phyloP scores from a whole-genome alignment of 2,329 filamentous ascomycete species.

The Pseudogymnoascus sp. region DNA sequence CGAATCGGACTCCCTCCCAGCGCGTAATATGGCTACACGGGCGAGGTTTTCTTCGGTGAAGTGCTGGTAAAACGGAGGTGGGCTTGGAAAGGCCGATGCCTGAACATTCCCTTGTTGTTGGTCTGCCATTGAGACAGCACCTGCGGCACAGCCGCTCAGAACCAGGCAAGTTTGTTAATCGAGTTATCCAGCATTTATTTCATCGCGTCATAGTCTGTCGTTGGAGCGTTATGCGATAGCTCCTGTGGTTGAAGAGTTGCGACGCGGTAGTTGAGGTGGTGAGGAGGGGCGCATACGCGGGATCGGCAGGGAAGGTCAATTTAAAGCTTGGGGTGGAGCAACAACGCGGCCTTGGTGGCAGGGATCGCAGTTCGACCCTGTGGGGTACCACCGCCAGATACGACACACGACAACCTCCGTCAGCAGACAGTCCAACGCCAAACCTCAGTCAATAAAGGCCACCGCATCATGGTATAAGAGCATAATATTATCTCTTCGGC shows the following conservation, averaged over 20 bases:
- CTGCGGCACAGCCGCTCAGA: slow-evolving; percentile 7
- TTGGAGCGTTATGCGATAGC: not conserved
- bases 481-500: not conserved
- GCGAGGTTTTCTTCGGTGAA: slow-evolving; percentile 71
- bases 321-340: slow-evolving; percentile 4
- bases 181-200: not conserved
- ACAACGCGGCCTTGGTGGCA: not conserved
- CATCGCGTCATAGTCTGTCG: not conserved
- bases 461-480: not conserved
- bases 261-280: not conserved
- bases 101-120: slow-evolving; percentile 34
- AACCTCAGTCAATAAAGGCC: not conserved
- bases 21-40: slow-evolving; percentile 43
- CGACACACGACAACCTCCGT: not conserved
- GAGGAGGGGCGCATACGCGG: not conserved
- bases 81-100: slow-evolving; percentile 67
- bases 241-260: not conserved
- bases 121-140: slow-evolving; percentile 47
- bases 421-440: not conserved
- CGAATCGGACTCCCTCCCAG: slow-evolving; percentile 18
- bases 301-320: slow-evolving; percentile 1
- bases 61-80: slow-evolving; percentile 81
- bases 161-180: not conserved
- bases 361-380: not conserved
- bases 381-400: not conserved